Conservation (phyloP, 2,329 filamentous ascomycete genomes). For the Trichophyton rubrum region DNA sequence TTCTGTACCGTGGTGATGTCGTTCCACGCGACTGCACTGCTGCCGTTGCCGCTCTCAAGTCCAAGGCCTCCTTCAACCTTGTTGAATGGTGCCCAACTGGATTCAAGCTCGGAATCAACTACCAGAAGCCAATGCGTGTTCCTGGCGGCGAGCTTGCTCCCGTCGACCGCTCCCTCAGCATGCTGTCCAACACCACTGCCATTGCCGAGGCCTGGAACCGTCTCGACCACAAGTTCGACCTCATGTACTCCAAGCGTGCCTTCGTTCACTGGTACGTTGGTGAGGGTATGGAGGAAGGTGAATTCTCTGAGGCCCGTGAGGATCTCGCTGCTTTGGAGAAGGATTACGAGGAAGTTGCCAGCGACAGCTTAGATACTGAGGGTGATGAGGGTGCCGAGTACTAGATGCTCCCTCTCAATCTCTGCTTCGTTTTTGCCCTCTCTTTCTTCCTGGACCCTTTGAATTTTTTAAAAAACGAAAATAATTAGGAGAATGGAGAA, state of each 20-base stretch:
- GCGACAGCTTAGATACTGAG: slow-evolving; percentile 53
- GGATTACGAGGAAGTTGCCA: slow-evolving; percentile 94
- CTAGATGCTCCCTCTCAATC: slow-evolving; percentile 14
- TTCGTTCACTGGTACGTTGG: slow-evolving; percentile 99
- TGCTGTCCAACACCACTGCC: slow-evolving; percentile 88
- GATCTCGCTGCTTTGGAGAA: slow-evolving; percentile 95
- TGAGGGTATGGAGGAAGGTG: slow-evolving; percentile 99
- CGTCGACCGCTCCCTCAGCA: slow-evolving; percentile 97
- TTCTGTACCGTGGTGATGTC: slow-evolving; percentile 96
- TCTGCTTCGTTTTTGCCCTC: neutral
- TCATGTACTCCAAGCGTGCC: slow-evolving; percentile 99
- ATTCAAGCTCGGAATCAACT: slow-evolving; percentile 99
- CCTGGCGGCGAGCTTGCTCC: slow-evolving; percentile 95
- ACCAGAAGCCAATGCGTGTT: slow-evolving; percentile 91
- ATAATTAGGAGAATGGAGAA: slow-evolving; percentile 3
- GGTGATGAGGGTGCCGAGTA: slow-evolving; percentile 39
- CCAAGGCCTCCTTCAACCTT: slow-evolving; percentile 97
- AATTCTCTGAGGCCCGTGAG: slow-evolving; percentile 98
- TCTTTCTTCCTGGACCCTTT: slow-evolving; percentile 4
- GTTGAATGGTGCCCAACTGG: slow-evolving; percentile 99
- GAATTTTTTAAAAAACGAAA: neutral
- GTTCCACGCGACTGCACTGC: slow-evolving; percentile 90
- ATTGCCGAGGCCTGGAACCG: slow-evolving; percentile 97
- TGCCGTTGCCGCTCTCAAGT: slow-evolving; percentile 93
- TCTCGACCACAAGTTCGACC: slow-evolving; percentile 94